Conservation (phyloP, 208 protist species). For the Novymonas esmeraldas region DNA sequence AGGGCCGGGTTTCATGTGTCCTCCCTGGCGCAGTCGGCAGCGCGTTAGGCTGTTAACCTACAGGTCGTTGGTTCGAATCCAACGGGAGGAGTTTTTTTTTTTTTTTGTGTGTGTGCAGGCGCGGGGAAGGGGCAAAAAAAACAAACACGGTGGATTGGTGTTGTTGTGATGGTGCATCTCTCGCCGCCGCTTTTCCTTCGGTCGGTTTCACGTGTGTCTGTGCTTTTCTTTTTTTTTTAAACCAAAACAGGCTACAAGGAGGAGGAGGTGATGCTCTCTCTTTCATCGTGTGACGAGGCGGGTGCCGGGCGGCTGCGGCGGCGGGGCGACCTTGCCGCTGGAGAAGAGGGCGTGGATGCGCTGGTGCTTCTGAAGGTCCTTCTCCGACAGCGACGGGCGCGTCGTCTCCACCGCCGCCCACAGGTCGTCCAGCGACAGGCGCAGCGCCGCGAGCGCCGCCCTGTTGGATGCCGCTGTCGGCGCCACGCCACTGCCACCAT, state of each 20-base stretch:
- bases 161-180: too few species aligned
- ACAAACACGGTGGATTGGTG: too few species aligned
- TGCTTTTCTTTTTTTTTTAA: background rate
- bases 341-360: slow-evolving; percentile 78
- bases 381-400: slow-evolving; percentile 60
- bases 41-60: slow-evolving; percentile 96
- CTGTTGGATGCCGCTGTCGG: background rate
- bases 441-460: slow-evolving; percentile 16
- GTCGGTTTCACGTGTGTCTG: too few species aligned
- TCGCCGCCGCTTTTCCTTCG: background rate
- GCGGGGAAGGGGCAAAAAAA: too few species aligned
- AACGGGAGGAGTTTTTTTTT: slow-evolving; percentile 92
- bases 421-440: slow-evolving; percentile 63
- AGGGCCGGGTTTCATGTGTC: slow-evolving; percentile 33
- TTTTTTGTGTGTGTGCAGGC: background rate
- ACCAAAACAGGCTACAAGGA: too few species aligned
- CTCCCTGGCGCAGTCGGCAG: slow-evolving; percentile 95
- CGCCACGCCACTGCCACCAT: background rate
- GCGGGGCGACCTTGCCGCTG: slow-evolving; percentile 35
- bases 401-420: slow-evolving; percentile 46
- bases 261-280: background rate
- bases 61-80: slow-evolving; percentile 96
- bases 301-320: slow-evolving; percentile 41
- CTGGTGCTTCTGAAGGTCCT: slow-evolving; percentile 68
- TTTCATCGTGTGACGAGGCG: slow-evolving; percentile 47